phyloP scores from a whole-genome alignment of 768 basidiomycete genomes.

The Calvatia gigantea region DNA sequence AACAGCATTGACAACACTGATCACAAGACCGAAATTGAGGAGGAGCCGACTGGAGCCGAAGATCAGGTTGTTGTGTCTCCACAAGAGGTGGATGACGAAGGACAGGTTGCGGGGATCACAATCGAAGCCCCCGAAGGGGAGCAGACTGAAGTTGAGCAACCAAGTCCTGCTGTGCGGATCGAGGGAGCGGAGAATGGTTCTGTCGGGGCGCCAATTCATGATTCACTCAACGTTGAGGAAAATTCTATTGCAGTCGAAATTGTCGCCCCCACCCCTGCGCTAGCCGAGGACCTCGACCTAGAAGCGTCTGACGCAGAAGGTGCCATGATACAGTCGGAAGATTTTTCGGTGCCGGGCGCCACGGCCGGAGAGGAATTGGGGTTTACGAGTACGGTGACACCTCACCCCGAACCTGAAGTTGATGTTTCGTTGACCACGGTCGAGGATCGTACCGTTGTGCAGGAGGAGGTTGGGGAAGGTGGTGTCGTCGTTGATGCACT shows the following conservation, averaged over 20 bases:
- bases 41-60: background rate
- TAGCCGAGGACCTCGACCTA: background rate
- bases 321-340: background rate
- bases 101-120: background rate
- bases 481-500: background rate
- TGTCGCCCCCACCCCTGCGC: background rate
- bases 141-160: background rate
- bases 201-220: background rate
- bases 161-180: background rate
- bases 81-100: background rate
- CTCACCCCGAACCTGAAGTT: slow-evolving; percentile 1
- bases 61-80: background rate
- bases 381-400: background rate
- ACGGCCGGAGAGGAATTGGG: background rate
- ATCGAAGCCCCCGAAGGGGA: slow-evolving; percentile 1
- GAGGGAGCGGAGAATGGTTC: slow-evolving; percentile 1
- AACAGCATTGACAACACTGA: background rate
- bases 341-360: background rate
- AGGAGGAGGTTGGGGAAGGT: background rate
- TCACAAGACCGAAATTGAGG: background rate
- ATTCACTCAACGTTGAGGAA: background rate
- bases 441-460: background rate
- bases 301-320: slow-evolving; percentile 2
- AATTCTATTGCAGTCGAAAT: background rate
- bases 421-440: background rate